Evolutionary conservation across 2,329 filamentous ascomycete species (phyloP), one percentile per base, ranked within the genome.

Genomic region (Fusarium robinianum): DNA sequence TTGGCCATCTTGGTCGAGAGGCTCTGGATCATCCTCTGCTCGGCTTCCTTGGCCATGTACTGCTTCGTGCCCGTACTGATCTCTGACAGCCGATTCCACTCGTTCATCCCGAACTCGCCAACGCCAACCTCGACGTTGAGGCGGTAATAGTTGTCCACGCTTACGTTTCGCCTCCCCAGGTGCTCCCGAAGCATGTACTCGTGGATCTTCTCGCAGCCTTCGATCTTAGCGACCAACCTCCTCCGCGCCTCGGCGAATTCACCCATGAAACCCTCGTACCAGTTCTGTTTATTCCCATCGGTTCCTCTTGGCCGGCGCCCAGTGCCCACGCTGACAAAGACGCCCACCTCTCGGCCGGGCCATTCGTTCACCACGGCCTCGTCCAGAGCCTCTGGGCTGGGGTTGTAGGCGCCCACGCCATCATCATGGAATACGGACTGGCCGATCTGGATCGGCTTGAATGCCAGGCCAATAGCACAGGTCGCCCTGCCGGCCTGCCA

Each of bases 401-500:
- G 94, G 64, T 99, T 99, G 70, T 94, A 99, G 50, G 87, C 90
- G 5, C 94, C 94, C 2, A 81, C 78, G 1, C 94, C 94, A 65
- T 97, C 92, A 58, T 99, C 94, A 48, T 96, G 86, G 63, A 99
- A 99, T 8, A 90, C 78, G 1, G 90, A 92, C 67, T 97, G 92
- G 4, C 94, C 94, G 25, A 99, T 88, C 55, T 88, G 86, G 35
- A 99, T 90, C 0, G 92, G 90, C 67, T 99, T 99, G 72, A 99
- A 99, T 1, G 94, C 94, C 29, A 96, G 76, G 1, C 88, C 90
- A 1, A 92, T 94, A 1, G 94, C 89, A 39, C 81, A 89, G 1
- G 94, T 99, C n/a, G 94, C 94, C 48, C 94, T 83, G 8, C 94
- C 94, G 5, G 94, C 94, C 71, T 99, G 86, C 94, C 94, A 99